phyloP scores from a whole-genome alignment of 805 yeast genomes.

The Hanseniaspora mollemarum region DNA sequence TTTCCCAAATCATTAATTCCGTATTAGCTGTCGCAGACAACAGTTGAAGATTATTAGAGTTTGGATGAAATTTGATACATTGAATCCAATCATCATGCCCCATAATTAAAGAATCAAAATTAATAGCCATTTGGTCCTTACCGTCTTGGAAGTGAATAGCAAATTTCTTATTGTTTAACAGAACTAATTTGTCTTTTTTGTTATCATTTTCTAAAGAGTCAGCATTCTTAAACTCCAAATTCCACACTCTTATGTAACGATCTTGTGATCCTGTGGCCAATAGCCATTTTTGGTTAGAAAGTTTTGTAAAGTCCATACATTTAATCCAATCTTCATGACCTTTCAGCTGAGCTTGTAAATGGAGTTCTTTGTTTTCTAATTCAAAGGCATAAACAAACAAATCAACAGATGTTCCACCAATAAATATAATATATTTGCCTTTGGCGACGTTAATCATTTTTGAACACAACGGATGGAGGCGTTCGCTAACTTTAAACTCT shows the following conservation, averaged over 20 bases:
- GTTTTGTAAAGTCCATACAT: constrained; percentile 48
- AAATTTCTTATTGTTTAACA: constrained; percentile 63
- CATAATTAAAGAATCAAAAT: constrained; percentile 85
- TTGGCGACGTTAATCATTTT: constrained; percentile 9
- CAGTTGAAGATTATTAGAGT: constrained; percentile 37
- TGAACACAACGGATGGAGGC: constrained; percentile 13
- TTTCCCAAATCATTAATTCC: constrained; percentile 86
- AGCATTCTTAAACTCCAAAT: constrained; percentile 49
- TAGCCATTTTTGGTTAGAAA: constrained; percentile 41
- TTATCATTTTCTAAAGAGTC: constrained; percentile 34
- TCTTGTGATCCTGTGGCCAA: constrained; percentile 91
- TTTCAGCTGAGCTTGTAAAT: constrained; percentile 42
- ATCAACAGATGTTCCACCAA: constrained; percentile 58
- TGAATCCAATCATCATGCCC: constrained; percentile 99
- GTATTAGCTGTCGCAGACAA: constrained; percentile 88
- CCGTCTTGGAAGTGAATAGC: constrained; percentile 34
- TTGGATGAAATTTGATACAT: constrained; percentile 63
- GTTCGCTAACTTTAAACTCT: constrained; percentile 12
- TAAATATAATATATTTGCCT: constrained; percentile 15
- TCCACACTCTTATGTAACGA: constrained; percentile 83
- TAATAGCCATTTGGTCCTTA: constrained; percentile 41
- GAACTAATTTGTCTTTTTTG: constrained; percentile 32
- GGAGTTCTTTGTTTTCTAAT: constrained; percentile 16
- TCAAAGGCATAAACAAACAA: constrained; percentile 46
- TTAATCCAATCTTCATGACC: constrained; percentile 98